Conservation (phyloP, 768 basidiomycete genomes). For the Lactarius sanguifluus region DNA sequence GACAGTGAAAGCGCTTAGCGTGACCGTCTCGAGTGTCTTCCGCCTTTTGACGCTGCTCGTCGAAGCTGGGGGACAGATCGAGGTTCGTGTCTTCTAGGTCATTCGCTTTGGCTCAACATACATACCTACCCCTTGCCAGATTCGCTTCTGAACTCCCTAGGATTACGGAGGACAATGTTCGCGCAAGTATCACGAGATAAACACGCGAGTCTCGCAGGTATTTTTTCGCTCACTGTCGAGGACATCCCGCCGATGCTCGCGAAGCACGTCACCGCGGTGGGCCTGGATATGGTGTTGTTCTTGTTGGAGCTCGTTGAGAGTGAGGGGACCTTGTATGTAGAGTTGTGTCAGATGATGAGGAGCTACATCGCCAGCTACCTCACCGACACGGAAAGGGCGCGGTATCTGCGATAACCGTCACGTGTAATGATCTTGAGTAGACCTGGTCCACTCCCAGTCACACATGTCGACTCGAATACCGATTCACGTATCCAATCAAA, state of each 20-base stretch:
- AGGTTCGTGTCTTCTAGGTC: slow-evolving; percentile 14
- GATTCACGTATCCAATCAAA: slow-evolving; percentile 62
- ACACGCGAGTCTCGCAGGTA: slow-evolving; percentile 16
- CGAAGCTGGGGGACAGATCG: slow-evolving; percentile 12
- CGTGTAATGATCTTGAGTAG: background rate
- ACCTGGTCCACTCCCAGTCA: background rate
- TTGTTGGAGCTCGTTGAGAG: slow-evolving; percentile 11
- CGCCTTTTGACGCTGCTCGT: slow-evolving; percentile 18
- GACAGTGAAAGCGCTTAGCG: slow-evolving; percentile 25
- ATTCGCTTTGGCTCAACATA: background rate
- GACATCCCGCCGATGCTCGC: slow-evolving; percentile 19
- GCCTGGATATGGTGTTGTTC: slow-evolving; percentile 16
- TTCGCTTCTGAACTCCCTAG: slow-evolving; percentile 13
- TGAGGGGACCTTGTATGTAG: slow-evolving; percentile 2
- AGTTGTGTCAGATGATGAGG: slow-evolving; percentile 20
- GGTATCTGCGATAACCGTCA: background rate
- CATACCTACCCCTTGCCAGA: background rate
- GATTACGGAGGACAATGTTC: slow-evolving; percentile 18
- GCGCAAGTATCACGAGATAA: slow-evolving; percentile 22
- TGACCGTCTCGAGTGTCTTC: slow-evolving; percentile 10
- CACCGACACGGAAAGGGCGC: slow-evolving; percentile 19
- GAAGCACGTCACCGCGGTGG: slow-evolving; percentile 6
- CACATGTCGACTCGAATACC: slow-evolving; percentile 16
- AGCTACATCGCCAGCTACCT: slow-evolving; percentile 22
- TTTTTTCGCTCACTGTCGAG: slow-evolving; percentile 17